Conservation (phyloP, 768 basidiomycete genomes). For the Tricholoma flavovirens region DNA sequence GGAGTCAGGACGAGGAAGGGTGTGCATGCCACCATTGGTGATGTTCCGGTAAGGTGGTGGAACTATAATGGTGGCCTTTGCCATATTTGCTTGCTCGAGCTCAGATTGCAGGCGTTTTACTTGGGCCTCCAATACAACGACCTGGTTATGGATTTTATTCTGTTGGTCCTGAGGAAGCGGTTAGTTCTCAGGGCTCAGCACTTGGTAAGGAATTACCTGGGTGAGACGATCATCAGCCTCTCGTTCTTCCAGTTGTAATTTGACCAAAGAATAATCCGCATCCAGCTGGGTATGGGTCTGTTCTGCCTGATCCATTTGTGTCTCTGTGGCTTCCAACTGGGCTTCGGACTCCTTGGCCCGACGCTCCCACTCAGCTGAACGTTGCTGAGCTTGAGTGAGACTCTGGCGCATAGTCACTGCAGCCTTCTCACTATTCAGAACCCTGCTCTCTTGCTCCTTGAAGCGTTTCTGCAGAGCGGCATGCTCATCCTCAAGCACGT, state of each 20-base stretch:
- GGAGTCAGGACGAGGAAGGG: constrained; percentile 65
- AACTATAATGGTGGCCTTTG: constrained; percentile 19
- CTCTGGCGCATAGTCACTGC: constrained; percentile 53
- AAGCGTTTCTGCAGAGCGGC: constrained; percentile 61
- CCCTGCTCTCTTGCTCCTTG: constrained; percentile 65
- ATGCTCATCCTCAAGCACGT: constrained; percentile 64
- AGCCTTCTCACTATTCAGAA: constrained; percentile 55
- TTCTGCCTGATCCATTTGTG: constrained; percentile 62
- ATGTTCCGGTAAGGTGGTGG: constrained; percentile 32
- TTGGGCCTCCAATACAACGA: constrained; percentile 56
- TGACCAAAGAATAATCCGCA: constrained; percentile 61
- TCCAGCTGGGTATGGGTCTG: constrained; percentile 61
- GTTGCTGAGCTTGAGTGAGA: constrained; percentile 69
- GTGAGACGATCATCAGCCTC: constrained; percentile 64
- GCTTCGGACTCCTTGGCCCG: constrained; percentile 66
- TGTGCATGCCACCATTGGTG: constrained; percentile 38
- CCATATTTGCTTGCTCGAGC: constrained; percentile 42
- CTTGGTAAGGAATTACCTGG: constrained; percentile 41
- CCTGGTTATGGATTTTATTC: constrained; percentile 60
- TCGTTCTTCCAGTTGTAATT: constrained; percentile 69
- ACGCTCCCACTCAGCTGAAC: constrained; percentile 76
- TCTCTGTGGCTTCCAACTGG: constrained; percentile 53
- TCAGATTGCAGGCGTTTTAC: constrained; percentile 53
- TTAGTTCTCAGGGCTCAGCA: not conserved
- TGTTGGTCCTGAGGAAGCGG: constrained; percentile 55